Percentiles rank a stretch among this genome's conserved stretches.
phyloP scores from a whole-genome alignment of 345 rosid genomes.

The Salix arbutifolia region DNA sequence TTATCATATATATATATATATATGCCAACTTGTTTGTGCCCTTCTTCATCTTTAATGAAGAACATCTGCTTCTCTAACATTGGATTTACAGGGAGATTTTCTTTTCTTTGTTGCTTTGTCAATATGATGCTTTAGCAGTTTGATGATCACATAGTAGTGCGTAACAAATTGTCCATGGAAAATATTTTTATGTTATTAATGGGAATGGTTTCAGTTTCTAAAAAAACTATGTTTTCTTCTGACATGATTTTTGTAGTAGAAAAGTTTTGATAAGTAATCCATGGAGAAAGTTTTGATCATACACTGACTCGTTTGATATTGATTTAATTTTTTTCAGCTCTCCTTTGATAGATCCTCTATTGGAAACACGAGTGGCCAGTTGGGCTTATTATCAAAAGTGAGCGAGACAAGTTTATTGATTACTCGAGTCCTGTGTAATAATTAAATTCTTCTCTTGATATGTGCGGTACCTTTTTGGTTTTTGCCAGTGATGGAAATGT shows the following conservation, averaged over 20 bases:
- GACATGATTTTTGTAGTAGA: slow-evolving; percentile 19
- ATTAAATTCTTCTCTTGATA: not conserved
- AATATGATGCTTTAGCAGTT: not conserved
- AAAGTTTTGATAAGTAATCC: slow-evolving; percentile 30
- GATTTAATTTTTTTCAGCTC: slow-evolving; percentile 36
- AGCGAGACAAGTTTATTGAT: slow-evolving; percentile 20
- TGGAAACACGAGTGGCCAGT: slow-evolving; percentile 33
- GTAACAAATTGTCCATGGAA: not conserved
- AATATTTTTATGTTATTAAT: not conserved
- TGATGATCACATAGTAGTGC: slow-evolving; percentile 33
- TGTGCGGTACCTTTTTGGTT: not conserved
- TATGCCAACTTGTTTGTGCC: too few species aligned
- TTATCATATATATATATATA: too few species aligned
- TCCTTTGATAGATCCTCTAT: slow-evolving; percentile 45
- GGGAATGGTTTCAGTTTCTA: slow-evolving; percentile 24
- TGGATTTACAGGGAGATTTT: not conserved
- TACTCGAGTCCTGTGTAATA: not conserved
- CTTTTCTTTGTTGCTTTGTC: not conserved
- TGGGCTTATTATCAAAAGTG: slow-evolving; percentile 52
- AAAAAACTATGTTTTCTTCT: slow-evolving; percentile 24
- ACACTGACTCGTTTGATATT: not conserved
- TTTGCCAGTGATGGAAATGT: slow-evolving; percentile 1
- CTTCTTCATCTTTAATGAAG: too few species aligned
- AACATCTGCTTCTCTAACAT: too few species aligned
- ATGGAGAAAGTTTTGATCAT: not conserved